Conservation (phyloP, 192 early-diverging fungal genomes). For the Podila clonocystis region DNA sequence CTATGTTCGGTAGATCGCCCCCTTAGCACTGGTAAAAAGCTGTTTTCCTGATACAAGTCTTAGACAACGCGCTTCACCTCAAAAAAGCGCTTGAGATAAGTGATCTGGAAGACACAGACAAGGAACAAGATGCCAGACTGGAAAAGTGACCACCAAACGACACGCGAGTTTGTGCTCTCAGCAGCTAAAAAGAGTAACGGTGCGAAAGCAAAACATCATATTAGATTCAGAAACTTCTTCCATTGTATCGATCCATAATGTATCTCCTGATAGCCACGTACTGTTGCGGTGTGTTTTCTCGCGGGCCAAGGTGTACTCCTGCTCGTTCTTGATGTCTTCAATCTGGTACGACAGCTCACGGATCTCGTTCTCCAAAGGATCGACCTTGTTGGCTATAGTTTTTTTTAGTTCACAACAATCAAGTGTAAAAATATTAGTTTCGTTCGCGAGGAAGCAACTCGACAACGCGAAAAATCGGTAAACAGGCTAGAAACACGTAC, state of each 20-base stretch:
- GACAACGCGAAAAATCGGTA: conserved; percentile 25
- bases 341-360: conserved; percentile 69
- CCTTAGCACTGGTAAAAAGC: background rate
- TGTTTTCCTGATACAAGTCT: background rate
- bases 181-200: conserved; percentile 61
- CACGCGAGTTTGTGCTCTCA: conserved; percentile 81
- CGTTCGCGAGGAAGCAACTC: background rate
- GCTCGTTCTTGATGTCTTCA: conserved; percentile 73
- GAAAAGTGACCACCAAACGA: conserved; percentile 81
- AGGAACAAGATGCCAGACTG: conserved; percentile 68
- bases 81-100: conserved; percentile 79
- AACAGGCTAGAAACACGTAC: conserved; percentile 17
- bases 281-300: conserved; percentile 74
- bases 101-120: conserved; percentile 79
- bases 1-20: no score
- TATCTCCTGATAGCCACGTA: conserved; percentile 50
- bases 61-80: conserved; percentile 76
- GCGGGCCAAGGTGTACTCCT: conserved; percentile 72
- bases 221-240: no score
- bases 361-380: conserved; percentile 73
- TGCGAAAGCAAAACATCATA: background rate
- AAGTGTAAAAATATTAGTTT: background rate
- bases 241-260: no score
- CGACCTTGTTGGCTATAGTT: conserved; percentile 52
- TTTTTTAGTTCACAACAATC: background rate